Percentiles rank a stretch among this genome's conserved stretches.
phyloP scores from a whole-genome alignment of 164 flowering plant species.

The Warburgia ugandensis region DNA sequence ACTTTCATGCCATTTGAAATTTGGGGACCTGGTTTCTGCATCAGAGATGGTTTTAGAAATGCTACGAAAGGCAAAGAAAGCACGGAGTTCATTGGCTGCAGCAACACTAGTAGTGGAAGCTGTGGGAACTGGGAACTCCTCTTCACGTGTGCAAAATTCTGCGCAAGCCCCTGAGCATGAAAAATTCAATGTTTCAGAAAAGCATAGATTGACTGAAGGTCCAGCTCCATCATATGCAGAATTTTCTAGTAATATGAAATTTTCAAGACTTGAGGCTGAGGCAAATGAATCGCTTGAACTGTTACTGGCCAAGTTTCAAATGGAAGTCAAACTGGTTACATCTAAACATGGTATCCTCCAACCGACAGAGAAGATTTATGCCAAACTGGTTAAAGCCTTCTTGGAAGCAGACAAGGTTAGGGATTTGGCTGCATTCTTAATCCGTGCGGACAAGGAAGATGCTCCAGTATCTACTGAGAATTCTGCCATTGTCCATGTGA shows the following conservation, averaged over 20 bases:
- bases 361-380: constrained; percentile 72
- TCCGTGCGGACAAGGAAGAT: constrained; percentile 67
- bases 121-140: constrained; percentile 18
- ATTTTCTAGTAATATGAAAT: constrained; percentile 46
- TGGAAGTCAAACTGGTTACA: constrained; percentile 54
- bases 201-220: constrained; percentile 8
- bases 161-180: constrained; percentile 4
- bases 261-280: constrained; percentile 44
- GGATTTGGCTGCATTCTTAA: constrained; percentile 69
- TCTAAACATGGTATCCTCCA: constrained; percentile 67
- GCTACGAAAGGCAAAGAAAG: constrained; percentile 71
- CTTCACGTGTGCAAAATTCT: constrained; percentile 12
- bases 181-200: constrained; percentile 12
- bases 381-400: constrained; percentile 71
- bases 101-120: constrained; percentile 35
- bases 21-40: constrained; percentile 80
- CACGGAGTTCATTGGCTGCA: constrained; percentile 53
- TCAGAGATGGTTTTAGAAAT: constrained; percentile 77
- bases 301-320: constrained; percentile 43
- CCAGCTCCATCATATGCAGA: constrained; percentile 39
- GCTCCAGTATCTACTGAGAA: constrained; percentile 53
- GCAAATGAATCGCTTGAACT: constrained; percentile 40
- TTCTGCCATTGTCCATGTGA: constrained; percentile 64
- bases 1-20: constrained; percentile 80
- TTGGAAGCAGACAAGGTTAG: constrained; percentile 64